Percentiles rank a stretch among this genome's conserved stretches.
Evolutionary conservation across 2,329 filamentous ascomycete species (phyloP).

Genomic region (Verticillium klebahnii): DNA sequence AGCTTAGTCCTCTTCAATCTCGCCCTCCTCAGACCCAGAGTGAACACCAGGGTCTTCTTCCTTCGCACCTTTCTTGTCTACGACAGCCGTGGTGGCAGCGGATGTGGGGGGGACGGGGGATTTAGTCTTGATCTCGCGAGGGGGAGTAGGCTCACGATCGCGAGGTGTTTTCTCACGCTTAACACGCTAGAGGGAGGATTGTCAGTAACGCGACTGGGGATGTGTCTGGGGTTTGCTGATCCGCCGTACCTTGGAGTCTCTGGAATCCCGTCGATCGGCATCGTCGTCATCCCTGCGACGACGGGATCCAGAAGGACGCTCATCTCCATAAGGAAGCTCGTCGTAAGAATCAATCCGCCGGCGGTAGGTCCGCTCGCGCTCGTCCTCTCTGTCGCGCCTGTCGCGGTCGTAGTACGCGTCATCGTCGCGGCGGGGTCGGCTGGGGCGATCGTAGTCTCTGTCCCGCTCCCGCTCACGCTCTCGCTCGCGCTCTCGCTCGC

Average conservation of each 20-base stretch:
- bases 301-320: slow-evolving; percentile 60
- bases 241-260: slow-evolving; percentile 59
- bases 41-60: slow-evolving; percentile 61
- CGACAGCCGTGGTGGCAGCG: slow-evolving; percentile 17
- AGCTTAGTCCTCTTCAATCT: slow-evolving; percentile 78
- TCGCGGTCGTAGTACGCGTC: slow-evolving; percentile 77
- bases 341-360: slow-evolving; percentile 78
- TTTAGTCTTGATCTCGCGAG: slow-evolving; percentile 53
- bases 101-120: slow-evolving; percentile 44
- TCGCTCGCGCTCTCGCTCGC: slow-evolving; percentile 21
- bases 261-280: slow-evolving; percentile 61
- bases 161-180: slow-evolving; percentile 50
- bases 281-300: slow-evolving; percentile 78
- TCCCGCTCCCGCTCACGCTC: slow-evolving; percentile 33
- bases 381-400: slow-evolving; percentile 80
- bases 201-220: slow-evolving; percentile 19
- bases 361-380: slow-evolving; percentile 82
- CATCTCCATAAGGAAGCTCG: slow-evolving; percentile 86
- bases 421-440: slow-evolving; percentile 54
- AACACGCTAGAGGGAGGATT: slow-evolving; percentile 39
- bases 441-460: slow-evolving; percentile 43
- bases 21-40: slow-evolving; percentile 93
- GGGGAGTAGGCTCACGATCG: slow-evolving; percentile 57
- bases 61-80: slow-evolving; percentile 28
- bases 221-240: neutral